phyloP scores from a whole-genome alignment of 345 rosid genomes.

The Euphorbia pulcherrima region DNA sequence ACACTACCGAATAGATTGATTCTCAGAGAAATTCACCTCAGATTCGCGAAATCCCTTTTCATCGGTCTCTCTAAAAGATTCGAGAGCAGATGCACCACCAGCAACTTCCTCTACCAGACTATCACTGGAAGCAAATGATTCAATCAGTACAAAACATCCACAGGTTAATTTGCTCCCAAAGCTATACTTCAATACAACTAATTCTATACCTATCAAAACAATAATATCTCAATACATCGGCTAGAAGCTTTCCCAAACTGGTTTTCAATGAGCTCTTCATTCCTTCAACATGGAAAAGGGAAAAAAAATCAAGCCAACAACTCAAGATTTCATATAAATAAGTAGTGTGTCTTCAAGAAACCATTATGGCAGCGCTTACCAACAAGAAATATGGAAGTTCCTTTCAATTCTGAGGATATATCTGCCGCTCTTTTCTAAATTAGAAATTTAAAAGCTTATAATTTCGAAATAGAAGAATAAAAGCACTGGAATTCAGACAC shows the following conservation, averaged over 20 bases:
- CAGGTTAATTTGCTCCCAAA: background rate
- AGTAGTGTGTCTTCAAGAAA: conserved; percentile 2
- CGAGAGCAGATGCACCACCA: conserved; percentile 61
- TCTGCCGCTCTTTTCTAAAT: conserved; percentile 68
- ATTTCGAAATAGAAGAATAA: background rate
- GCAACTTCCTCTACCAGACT: conserved; percentile 75
- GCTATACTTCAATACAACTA: background rate
- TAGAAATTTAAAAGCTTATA: conserved; percentile 22
- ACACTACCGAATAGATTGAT: background rate
- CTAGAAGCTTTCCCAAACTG: conserved; percentile 57
- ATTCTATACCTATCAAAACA: conserved; percentile 66
- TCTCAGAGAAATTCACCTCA: conserved; percentile 45
- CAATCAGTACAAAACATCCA: background rate
- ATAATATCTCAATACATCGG: conserved; percentile 61
- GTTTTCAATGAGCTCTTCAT: conserved; percentile 56
- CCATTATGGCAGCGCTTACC: conserved; percentile 45
- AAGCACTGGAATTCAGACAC: background rate
- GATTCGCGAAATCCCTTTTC: conserved; percentile 61
- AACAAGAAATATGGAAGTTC: conserved; percentile 73
- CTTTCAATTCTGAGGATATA: conserved; percentile 54
- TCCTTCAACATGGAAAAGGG: conserved; percentile 45
- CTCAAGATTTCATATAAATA: background rate
- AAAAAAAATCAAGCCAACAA: conserved; percentile 4
- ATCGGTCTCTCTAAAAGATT: conserved; percentile 55
- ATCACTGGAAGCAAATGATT: conserved; percentile 49